These are phyloP conservation scores for Saturnispora besseyi DNA, from an alignment of 805 yeast species.

Conservation along the genomic window DNA sequence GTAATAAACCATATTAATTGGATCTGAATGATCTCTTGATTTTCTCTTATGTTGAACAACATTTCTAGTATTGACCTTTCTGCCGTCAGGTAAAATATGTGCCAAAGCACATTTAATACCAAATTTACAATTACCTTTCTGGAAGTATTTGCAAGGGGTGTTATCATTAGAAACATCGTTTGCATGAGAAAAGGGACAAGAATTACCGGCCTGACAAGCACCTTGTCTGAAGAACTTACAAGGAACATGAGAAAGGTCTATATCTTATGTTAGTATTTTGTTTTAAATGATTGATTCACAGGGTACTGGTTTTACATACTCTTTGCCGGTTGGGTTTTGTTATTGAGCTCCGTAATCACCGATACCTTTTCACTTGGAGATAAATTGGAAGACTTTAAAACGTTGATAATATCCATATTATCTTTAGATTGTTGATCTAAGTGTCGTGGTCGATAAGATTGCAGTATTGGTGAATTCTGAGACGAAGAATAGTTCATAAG, in stretches of 20 bases:
- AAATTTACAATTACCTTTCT: slow-evolving; percentile 93
- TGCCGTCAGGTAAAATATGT: slow-evolving; percentile 82
- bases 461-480: background rate
- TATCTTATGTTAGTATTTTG: slow-evolving; percentile 2
- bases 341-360: slow-evolving; percentile 16
- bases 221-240: slow-evolving; percentile 92
- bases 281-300: background rate
- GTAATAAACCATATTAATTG: background rate
- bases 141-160: slow-evolving; percentile 84
- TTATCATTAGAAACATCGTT: slow-evolving; percentile 45
- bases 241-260: slow-evolving; percentile 85
- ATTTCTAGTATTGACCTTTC: slow-evolving; percentile 54
- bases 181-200: slow-evolving; percentile 88
- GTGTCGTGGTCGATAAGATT: background rate
- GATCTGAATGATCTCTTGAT: slow-evolving; percentile 1
- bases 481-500: background rate
- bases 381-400: slow-evolving; percentile 15
- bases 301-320: slow-evolving; percentile 13
- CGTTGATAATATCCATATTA: slow-evolving; percentile 14
- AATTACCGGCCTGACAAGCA: slow-evolving; percentile 85
- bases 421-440: slow-evolving; percentile 1
- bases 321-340: slow-evolving; percentile 20
- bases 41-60: slow-evolving; percentile 8
- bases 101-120: slow-evolving; percentile 93
- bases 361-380: slow-evolving; percentile 18